phyloP scores from a whole-genome alignment of 768 basidiomycete genomes.

The Mycena belliarum region DNA sequence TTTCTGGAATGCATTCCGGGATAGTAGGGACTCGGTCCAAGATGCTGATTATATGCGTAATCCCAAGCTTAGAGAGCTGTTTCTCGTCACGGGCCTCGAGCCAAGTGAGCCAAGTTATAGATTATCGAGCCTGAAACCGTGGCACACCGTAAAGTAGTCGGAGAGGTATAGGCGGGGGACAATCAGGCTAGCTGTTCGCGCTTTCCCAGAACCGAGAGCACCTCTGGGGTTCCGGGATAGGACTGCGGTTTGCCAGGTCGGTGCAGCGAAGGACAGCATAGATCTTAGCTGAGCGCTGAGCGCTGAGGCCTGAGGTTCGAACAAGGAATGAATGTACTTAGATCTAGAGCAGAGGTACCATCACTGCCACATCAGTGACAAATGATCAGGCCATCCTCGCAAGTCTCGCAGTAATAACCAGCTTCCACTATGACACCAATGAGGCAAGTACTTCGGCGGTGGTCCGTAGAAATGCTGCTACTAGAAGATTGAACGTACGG shows the following conservation, averaged over 20 bases:
- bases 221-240: slow-evolving; percentile 7
- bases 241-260: slow-evolving; percentile 19
- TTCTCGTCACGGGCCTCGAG: slow-evolving; percentile 37
- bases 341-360: too few relatives aligned
- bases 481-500: too few relatives aligned
- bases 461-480: too few relatives aligned
- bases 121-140: background rate
- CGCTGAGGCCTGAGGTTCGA: too few relatives aligned
- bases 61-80: slow-evolving; percentile 54
- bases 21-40: slow-evolving; percentile 52
- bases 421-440: too few relatives aligned
- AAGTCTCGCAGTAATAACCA: too few relatives aligned
- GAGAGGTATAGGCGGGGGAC: slow-evolving; percentile 61
- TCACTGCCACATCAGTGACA: too few relatives aligned
- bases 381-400: too few relatives aligned
- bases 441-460: too few relatives aligned
- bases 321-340: too few relatives aligned
- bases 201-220: slow-evolving; percentile 10
- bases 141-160: slow-evolving; percentile 44
- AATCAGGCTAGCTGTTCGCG: slow-evolving; percentile 32
- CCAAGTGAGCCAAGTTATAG: background rate
- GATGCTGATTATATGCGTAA: slow-evolving; percentile 74
- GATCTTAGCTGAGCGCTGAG: too few relatives aligned
- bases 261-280: slow-evolving; percentile 19
- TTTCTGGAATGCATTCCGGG: slow-evolving; percentile 44